These are phyloP conservation scores for Eremochloa ophiuroides DNA, from an alignment of 176 grass and related monocot genomes.

Conservation along the genomic window DNA sequence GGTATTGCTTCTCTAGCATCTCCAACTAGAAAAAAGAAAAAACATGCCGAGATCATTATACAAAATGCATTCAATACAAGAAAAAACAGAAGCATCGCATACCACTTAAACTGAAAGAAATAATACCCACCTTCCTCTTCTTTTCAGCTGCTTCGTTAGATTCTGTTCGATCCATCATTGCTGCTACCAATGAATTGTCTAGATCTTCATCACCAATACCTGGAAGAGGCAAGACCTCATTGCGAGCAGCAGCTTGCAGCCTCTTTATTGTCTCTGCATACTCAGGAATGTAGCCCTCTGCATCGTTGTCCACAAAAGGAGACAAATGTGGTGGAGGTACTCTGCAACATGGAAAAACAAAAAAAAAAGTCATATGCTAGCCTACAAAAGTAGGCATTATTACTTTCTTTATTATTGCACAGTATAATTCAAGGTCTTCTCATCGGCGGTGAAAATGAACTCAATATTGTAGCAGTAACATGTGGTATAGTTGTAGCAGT, in stretches of 20 bases:
- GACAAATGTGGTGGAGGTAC: slow-evolving; percentile 94
- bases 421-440: not conserved
- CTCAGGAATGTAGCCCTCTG: slow-evolving; percentile 94
- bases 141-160: slow-evolving; percentile 72
- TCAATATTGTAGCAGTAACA: not conserved
- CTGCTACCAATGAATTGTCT: slow-evolving; percentile 47
- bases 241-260: slow-evolving; percentile 67
- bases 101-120: slow-evolving; percentile 1
- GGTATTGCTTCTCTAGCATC: slow-evolving; percentile 80
- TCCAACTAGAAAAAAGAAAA: slow-evolving; percentile 56
- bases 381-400: not conserved
- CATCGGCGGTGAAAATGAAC: not conserved
- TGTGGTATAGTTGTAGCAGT: not conserved
- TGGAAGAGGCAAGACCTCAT: slow-evolving; percentile 82
- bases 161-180: slow-evolving; percentile 58
- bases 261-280: slow-evolving; percentile 87
- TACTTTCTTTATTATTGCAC: not conserved
- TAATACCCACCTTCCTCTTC: slow-evolving; percentile 52
- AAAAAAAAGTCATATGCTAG: not conserved
- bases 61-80: not conserved
- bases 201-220: slow-evolving; percentile 73
- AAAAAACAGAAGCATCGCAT: not conserved
- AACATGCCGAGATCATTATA: not conserved
- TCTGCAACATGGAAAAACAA: slow-evolving; percentile 36
- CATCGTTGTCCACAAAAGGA: slow-evolving; percentile 93